Evolutionary conservation across 148 eudicot genomes (phyloP), one percentile per base, ranked within the genome.

Genomic region (Chenopodium album): DNA sequence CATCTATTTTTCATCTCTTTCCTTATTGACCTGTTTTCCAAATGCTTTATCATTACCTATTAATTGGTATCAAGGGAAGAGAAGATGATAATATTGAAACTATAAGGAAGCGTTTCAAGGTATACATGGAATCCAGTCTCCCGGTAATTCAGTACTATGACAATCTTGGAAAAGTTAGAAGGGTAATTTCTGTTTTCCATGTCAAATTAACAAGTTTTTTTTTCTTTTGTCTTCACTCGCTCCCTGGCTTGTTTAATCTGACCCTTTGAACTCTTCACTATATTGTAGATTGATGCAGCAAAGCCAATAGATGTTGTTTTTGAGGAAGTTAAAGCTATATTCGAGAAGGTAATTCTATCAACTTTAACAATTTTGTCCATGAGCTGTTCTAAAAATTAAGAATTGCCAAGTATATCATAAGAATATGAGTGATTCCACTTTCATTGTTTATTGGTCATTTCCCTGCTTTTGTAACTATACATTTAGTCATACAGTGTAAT

Each of bases 271-370:
- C 37, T 66, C 29, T 41, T 2, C 11, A 22, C 46, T 44, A 34
- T 41, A 68, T n/a, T 59, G 59, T 76, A 93, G 98, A 92, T 93
- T 80, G 90, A 93, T 88, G 98, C 98, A 65, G 90, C 78, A 11
- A 88, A 92, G 89, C 90, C 95, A 37, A 50, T 89, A 78, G 94
- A 79, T 68, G 92, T 89, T 78, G 98, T 93, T 65, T 93, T 93
- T 85, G 94, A 87, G 80, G 90, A 85, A 56, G 92, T 92, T 56
- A 90, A 90, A 87, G 83, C 89, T 47, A 84, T 88, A 46, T 92
- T 92, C 81, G 88, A 89, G 81, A 88, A 92, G 95, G 97, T 92
- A 90, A 54, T 41, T 4, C 44, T 37, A 41, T 41, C 44, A 41
- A 41, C 44, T 41, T 41, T 41, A 41, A 41, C 7, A 41, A 41